Percentiles rank a stretch among this genome's conserved stretches.
phyloP scores from a whole-genome alignment of 495 filamentous ascomycete species.

The Neurospora cerealis region DNA sequence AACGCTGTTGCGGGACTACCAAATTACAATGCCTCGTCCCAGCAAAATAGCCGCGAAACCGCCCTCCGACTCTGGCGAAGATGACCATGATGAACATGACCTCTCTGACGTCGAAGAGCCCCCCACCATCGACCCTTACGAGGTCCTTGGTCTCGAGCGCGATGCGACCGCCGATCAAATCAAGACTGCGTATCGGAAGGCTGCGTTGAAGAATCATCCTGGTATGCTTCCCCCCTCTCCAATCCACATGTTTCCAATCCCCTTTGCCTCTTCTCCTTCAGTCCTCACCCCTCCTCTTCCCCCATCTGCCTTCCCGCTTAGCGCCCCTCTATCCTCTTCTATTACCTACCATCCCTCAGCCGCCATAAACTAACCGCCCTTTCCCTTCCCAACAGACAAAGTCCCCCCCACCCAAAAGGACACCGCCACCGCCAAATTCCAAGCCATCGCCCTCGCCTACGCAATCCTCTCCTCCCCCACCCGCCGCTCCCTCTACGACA shows the following conservation, averaged over 20 bases:
- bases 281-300: not conserved
- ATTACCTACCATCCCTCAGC: too few relatives aligned
- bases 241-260: too few relatives aligned
- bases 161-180: constrained; percentile 61
- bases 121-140: constrained; percentile 68
- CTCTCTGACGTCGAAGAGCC: constrained; percentile 27
- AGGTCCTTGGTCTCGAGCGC: constrained; percentile 58
- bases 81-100: constrained; percentile 12
- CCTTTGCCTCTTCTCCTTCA: not conserved
- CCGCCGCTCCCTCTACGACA: constrained; percentile 75
- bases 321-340: too few relatives aligned
- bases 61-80: not conserved
- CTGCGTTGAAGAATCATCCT: constrained; percentile 83
- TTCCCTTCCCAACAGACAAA: too few relatives aligned
- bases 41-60: not conserved
- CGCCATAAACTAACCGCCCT: too few relatives aligned
- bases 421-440: constrained; percentile 68
- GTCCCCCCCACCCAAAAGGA: constrained; percentile 51
- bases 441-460: constrained; percentile 86
- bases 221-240: constrained; percentile 42
- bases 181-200: constrained; percentile 78
- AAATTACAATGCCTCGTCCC: not conserved
- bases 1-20: not conserved
- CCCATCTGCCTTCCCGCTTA: too few relatives aligned
- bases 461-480: constrained; percentile 75